These are phyloP conservation scores for Mycena kentingensis DNA, from an alignment of 768 basidiomycete genomes.

Conservation along the genomic window DNA sequence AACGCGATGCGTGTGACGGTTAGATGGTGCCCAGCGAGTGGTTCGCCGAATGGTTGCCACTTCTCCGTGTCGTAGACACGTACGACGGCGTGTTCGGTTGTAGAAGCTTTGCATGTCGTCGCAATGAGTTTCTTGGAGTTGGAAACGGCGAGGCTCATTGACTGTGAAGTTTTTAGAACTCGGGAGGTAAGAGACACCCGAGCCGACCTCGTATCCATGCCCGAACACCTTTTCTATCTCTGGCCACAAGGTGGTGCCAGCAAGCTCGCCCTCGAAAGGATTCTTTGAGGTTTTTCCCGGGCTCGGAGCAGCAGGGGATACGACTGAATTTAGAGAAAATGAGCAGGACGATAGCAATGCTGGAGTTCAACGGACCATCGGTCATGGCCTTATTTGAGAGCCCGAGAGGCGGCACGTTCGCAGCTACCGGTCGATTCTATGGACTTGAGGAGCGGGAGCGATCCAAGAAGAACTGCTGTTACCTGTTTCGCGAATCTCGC, in stretches of 20 bases:
- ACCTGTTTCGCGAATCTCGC: conserved; percentile 56
- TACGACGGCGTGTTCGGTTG: conserved; percentile 85
- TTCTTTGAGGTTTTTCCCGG: conserved; percentile 32
- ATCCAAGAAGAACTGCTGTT: conserved; percentile 10
- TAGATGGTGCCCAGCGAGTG: conserved; percentile 80
- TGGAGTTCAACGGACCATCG: conserved; percentile 63
- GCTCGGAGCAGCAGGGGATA: conserved; percentile 10
- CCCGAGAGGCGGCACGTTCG: conserved; percentile 90
- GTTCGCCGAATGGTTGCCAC: conserved; percentile 70
- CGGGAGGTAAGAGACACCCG: not conserved
- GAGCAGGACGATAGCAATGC: not conserved
- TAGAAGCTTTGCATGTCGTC: conserved; percentile 88
- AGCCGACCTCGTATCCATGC: conserved; percentile 87
- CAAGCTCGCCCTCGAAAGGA: conserved; percentile 92
- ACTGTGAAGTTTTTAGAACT: conserved; percentile 43
- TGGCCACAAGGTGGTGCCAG: conserved; percentile 90
- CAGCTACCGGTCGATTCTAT: conserved; percentile 69
- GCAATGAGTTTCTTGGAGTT: conserved; percentile 70
- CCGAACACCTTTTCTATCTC: conserved; percentile 97
- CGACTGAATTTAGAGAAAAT: conserved; percentile 6
- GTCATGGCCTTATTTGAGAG: conserved; percentile 91
- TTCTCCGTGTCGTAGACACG: conserved; percentile 74
- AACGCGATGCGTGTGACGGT: conserved; percentile 92
- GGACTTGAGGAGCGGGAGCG: conserved; percentile 30
- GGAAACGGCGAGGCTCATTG: conserved; percentile 79